These are phyloP conservation scores for Arabidopsis suecica DNA, from an alignment of 345 rosid genomes.

Conservation along the genomic window DNA sequence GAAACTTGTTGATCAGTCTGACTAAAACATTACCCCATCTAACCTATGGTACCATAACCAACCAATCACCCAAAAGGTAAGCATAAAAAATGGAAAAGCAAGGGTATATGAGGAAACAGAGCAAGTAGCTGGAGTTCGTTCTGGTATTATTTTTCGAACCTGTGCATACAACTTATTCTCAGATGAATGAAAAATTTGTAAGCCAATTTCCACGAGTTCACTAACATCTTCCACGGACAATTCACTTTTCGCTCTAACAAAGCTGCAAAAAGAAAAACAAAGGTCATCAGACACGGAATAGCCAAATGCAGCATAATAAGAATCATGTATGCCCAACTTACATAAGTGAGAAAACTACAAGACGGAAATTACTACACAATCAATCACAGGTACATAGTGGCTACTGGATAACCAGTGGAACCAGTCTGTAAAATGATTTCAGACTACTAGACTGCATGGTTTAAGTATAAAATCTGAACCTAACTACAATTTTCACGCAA, in stretches of 20 bases:
- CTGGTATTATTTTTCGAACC: conserved; percentile 51
- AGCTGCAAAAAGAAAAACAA: conserved; percentile 54
- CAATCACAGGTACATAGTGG: conserved; percentile 27
- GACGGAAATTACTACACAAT: conserved; percentile 14
- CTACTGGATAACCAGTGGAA: conserved; percentile 10
- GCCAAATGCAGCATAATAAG: conserved; percentile 19
- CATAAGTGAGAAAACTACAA: conserved; percentile 7
- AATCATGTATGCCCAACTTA: conserved; percentile 22
- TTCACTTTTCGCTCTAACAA: conserved; percentile 91
- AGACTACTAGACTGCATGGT: neutral
- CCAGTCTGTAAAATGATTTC: conserved; percentile 5
- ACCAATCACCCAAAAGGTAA: conserved; percentile 31
- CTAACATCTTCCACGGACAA: conserved; percentile 74
- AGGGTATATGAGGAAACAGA: conserved; percentile 25
- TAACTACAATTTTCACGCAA: neutral
- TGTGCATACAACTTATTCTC: conserved; percentile 82
- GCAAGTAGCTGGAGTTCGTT: conserved; percentile 17
- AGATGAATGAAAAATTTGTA: conserved; percentile 72
- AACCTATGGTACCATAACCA: conserved; percentile 60
- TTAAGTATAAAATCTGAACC: conserved; percentile 7
- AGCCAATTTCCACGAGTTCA: conserved; percentile 67
- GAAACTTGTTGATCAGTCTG: conserved; percentile 76
- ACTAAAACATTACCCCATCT: conserved; percentile 93
- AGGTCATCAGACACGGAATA: conserved; percentile 15
- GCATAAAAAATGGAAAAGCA: conserved; percentile 18